Evolutionary conservation across 495 filamentous ascomycete genomes (phyloP).

Genomic region (Tirmania nivea): DNA sequence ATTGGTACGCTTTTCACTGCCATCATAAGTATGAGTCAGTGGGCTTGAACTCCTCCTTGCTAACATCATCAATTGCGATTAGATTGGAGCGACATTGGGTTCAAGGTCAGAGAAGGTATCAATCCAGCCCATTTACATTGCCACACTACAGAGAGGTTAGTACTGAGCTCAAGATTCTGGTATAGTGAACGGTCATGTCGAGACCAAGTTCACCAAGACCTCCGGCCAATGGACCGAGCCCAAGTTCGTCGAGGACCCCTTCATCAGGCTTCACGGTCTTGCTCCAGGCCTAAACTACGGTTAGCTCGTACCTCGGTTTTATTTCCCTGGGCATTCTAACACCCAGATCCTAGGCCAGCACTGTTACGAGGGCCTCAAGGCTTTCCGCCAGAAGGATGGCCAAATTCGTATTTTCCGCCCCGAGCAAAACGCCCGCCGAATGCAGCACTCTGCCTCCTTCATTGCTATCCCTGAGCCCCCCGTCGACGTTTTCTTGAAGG

Average conservation of each 20-base stretch:
- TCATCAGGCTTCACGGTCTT: slow-evolving; percentile 70
- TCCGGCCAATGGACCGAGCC: slow-evolving; percentile 56
- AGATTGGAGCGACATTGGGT: slow-evolving; percentile 84
- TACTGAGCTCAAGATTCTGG: neutral
- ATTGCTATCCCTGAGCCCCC: slow-evolving; percentile 63
- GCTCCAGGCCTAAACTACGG: slow-evolving; percentile 75
- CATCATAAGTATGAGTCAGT: neutral
- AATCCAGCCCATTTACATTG: neutral
- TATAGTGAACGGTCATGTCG: slow-evolving; percentile 55
- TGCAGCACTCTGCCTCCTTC: slow-evolving; percentile 54
- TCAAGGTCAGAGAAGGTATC: slow-evolving; percentile 69
- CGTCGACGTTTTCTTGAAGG: slow-evolving; percentile 44
- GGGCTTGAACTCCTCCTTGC: neutral
- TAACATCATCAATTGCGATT: neutral
- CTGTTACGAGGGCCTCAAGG: slow-evolving; percentile 84
- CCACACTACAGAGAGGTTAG: no score
- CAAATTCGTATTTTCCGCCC: slow-evolving; percentile 65
- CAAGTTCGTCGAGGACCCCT: slow-evolving; percentile 52
- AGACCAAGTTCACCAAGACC: slow-evolving; percentile 46
- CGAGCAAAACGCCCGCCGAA: slow-evolving; percentile 52
- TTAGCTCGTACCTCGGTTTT: slow-evolving; percentile 10
- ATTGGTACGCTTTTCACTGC: slow-evolving; percentile 30
- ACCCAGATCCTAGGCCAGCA: slow-evolving; percentile 31
- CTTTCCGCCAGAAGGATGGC: slow-evolving; percentile 50
- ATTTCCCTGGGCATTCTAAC: neutral